phyloP scores from a whole-genome alignment of 2,329 filamentous ascomycete species.

The Didymella pomorum region DNA sequence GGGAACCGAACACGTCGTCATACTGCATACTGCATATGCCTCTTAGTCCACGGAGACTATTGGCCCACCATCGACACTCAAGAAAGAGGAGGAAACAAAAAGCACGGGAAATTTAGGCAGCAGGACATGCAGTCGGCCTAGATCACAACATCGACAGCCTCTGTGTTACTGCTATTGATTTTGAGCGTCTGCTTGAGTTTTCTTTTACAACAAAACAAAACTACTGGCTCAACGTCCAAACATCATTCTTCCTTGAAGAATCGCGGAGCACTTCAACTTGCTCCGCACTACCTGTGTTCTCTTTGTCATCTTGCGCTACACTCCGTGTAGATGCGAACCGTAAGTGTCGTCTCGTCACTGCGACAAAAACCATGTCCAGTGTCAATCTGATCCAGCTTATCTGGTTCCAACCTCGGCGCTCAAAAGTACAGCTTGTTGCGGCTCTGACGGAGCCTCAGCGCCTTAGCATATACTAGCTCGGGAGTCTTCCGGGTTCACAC shows the following conservation, averaged over 20 bases:
- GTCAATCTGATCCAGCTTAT: slow-evolving; percentile 20
- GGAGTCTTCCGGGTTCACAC: slow-evolving; percentile 13
- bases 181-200: slow-evolving; percentile 75
- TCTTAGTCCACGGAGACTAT: slow-evolving; percentile 34
- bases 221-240: slow-evolving; percentile 80
- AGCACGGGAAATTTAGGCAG: slow-evolving; percentile 41
- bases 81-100: slow-evolving; percentile 30
- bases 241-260: slow-evolving; percentile 56
- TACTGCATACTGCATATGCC: slow-evolving; percentile 39
- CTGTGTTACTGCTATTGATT: slow-evolving; percentile 55
- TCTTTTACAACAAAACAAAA: slow-evolving; percentile 81
- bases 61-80: slow-evolving; percentile 30
- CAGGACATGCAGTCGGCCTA: slow-evolving; percentile 52
- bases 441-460: slow-evolving; percentile 13
- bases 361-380: slow-evolving; percentile 7
- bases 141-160: slow-evolving; percentile 77
- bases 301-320: slow-evolving; percentile 25
- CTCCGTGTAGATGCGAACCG: slow-evolving; percentile 23
- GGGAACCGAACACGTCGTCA: slow-evolving; percentile 22
- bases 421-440: slow-evolving; percentile 24
- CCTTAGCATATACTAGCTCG: slow-evolving; percentile 15
- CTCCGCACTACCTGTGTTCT: slow-evolving; percentile 50
- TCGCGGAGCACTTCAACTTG: slow-evolving; percentile 72
- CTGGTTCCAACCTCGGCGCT: slow-evolving; percentile 22
- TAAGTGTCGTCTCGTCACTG: slow-evolving; percentile 26